Conservation (phyloP, 192 early-diverging fungal genomes). For the Coemansia sp. region DNA sequence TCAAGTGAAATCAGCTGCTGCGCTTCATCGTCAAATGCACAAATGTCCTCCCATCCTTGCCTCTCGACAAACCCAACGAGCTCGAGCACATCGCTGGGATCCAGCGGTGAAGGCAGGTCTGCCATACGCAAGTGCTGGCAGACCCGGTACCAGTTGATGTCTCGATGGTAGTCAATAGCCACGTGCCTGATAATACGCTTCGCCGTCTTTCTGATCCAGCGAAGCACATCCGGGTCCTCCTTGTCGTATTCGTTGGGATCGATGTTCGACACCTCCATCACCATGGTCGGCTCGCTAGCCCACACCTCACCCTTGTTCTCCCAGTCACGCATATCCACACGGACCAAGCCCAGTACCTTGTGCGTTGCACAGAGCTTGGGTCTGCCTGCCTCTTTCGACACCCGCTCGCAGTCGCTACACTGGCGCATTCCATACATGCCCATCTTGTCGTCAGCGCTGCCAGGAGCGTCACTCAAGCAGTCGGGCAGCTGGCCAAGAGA, state of each 20-base stretch:
- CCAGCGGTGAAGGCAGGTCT: constrained; percentile 26
- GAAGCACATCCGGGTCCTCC: constrained; percentile 48
- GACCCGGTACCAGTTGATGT: constrained; percentile 53
- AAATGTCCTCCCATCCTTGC: constrained; percentile 38
- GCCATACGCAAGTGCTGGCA: constrained; percentile 49
- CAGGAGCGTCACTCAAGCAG: constrained; percentile 1
- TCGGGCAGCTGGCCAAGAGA: constrained; percentile 29
- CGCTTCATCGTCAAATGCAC: constrained; percentile 25
- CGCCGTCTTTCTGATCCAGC: constrained; percentile 43
- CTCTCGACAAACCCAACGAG: constrained; percentile 46
- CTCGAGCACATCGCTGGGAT: constrained; percentile 29
- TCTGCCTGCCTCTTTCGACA: constrained; percentile 10
- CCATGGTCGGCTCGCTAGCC: constrained; percentile 46
- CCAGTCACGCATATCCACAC: constrained; percentile 56
- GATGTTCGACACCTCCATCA: constrained; percentile 46
- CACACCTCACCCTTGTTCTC: constrained; percentile 54
- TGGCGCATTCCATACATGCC: constrained; percentile 15
- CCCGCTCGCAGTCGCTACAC: constrained; percentile 23
- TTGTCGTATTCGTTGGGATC: constrained; percentile 52
- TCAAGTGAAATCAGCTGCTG: constrained; percentile 36
- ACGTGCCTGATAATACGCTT: constrained; percentile 31
- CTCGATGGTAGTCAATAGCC: constrained; percentile 48
- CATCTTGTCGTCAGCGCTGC: constrained; percentile 5
- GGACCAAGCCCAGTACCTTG: constrained; percentile 29
- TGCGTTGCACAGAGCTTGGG: constrained; percentile 34